Evolutionary conservation across 208 protist genomes (phyloP), one percentile per base, ranked within the genome.

Genomic region (Leishmania gerbilli): DNA sequence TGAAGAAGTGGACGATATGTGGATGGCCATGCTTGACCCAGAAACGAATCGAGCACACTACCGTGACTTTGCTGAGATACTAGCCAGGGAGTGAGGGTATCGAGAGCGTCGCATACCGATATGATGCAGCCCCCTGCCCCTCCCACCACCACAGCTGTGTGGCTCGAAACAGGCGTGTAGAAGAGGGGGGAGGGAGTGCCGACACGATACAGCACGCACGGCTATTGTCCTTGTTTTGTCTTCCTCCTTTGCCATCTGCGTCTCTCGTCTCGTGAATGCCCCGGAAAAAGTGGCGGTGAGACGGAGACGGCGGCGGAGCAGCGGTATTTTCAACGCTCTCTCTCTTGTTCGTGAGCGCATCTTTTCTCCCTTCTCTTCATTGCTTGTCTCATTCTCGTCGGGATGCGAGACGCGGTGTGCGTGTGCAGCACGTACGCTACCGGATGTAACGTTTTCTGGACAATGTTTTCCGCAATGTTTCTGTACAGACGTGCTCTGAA

Each of bases 1-100:
- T 9, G 90, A 97, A 40, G 96, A 98, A 79, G 81, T 92, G 47
- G 90, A 96, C 37, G 88, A 97, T 58, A 94, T 98, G 87, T 86
- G 95, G 65, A 49, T 88, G 31, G 93, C 93, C 13, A 88, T 94
- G 34, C 72, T 86, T 11, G 96, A 98, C 77, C 93, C 94, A 7
- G 90, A 95, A 71, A 92, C 84, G 67, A 89, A 92, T 42, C 77
- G 80, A 34, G 86, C 95, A 37, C 92, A 94, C 81, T 98, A 97
- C 82, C 79, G 86, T 53, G 93, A 97, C 68, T 96, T 95, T 86
- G 93, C 89, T 31, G 92, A 95, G 79, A 85, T 95, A 37, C 82
- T 97, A 47, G 91, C 95, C 31, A 80, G 79, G 2, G 93, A 96
- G 56, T 97, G 89, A 86, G 56, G 19, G 24, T 21, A 24, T 42